A percentile compares a stretch with the other conserved stretches of the same genome.
These are phyloP conservation scores for Yamadazyma paraphyllophila DNA, from an alignment of 805 yeast genomes.

Conservation along the genomic window DNA sequence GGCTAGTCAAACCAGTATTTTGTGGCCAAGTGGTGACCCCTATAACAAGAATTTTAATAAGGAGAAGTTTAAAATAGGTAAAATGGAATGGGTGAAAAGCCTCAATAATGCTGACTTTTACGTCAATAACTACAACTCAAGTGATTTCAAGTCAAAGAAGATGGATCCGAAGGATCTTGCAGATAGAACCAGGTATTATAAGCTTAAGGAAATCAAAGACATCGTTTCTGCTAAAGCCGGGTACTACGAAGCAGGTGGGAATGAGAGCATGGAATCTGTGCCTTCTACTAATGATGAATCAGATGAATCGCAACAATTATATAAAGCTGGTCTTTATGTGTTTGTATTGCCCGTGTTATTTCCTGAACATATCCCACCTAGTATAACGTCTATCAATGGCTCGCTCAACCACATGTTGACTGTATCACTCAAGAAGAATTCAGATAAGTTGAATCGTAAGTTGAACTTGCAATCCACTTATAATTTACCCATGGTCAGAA, in stretches of 20 bases:
- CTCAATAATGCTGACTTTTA: constrained; percentile 45
- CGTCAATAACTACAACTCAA: constrained; percentile 40
- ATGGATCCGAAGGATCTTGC: constrained; percentile 46
- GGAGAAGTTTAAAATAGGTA: constrained; percentile 51
- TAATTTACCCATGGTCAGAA: constrained; percentile 48
- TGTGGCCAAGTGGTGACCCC: constrained; percentile 57
- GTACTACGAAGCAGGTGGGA: not conserved
- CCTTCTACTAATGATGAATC: not conserved
- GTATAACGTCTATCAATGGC: constrained; percentile 53
- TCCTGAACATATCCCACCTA: constrained; percentile 62
- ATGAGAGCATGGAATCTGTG: constrained; percentile 4
- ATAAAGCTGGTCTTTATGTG: constrained; percentile 67
- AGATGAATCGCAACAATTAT: constrained; percentile 16
- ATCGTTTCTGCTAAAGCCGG: constrained; percentile 11
- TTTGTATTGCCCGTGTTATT: constrained; percentile 62
- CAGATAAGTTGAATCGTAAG: constrained; percentile 34
- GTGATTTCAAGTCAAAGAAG: constrained; percentile 40
- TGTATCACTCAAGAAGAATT: constrained; percentile 37
- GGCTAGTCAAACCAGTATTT: constrained; percentile 41
- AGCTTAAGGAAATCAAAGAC: constrained; percentile 17
- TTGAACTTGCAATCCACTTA: constrained; percentile 29
- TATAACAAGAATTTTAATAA: constrained; percentile 41
- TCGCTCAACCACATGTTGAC: constrained; percentile 42
- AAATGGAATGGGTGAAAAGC: constrained; percentile 44
- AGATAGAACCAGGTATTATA: constrained; percentile 33